Base-by-base conservation (phyloP, 768 basidiomycete genomes). In the Ramaria rubella region DNA sequence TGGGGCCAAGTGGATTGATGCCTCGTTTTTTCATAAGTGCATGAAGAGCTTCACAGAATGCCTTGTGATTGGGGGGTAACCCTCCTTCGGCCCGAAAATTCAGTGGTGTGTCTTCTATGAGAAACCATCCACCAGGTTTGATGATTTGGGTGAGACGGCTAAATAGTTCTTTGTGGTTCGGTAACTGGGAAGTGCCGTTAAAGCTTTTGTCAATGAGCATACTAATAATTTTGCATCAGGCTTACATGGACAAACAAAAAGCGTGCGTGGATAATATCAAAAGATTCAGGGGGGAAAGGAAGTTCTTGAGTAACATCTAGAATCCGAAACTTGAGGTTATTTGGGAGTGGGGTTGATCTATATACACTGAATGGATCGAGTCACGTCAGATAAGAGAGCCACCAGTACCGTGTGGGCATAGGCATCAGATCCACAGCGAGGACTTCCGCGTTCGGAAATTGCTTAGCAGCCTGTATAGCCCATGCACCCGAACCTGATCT, bases 181-280 rank as follows among this genome's bases (percentile, higher is more conserved):
- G 64, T 6, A 66, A 58, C 64, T 65, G 34, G 9, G 12, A 43
- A 27, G 27, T 3, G n/a, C 40, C 8, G 27, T n/a, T n/a, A n/a
- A n/a, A n/a, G n/a, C n/a, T n/a, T n/a, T n/a, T n/a, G n/a, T n/a
- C n/a, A n/a, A 3, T 9, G 9, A 24, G 4, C 3, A 30, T 3
- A 11, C 46, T 27, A 9, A 2, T 24, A 24, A 30, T 17, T 48
- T 2, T 15, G 5, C 5, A 48, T 5, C 24, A 11, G 5, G 31
- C 59, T 8, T 55, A 67, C 66, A 42, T 68, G 64, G 34, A 60
- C 49, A 33, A 66, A 51, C 15, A 65, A 43, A 30, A 65, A 61
- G 26, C 67, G 64, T 4, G 56, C 54, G 51, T 67, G 66, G n/a
- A 67, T 52, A 4, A 65, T 61, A 49, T 67, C 65, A 21, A 64